phyloP scores from a whole-genome alignment of 2,329 filamentous ascomycete species.

The Alternaria dauci region DNA sequence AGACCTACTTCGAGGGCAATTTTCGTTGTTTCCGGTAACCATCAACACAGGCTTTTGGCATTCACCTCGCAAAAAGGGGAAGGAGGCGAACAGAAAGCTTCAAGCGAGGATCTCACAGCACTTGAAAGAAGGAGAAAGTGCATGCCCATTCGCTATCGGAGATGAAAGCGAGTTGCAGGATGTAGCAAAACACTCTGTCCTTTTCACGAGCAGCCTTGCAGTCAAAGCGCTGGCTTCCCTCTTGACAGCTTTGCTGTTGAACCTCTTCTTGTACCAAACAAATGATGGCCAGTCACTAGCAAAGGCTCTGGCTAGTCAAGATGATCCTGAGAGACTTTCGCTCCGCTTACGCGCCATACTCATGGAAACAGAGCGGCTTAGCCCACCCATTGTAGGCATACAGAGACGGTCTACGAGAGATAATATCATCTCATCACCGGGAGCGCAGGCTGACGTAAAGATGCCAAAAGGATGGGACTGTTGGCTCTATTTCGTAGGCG shows the following conservation, averaged over 20 bases:
- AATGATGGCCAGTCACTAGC: neutral
- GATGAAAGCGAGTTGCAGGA: neutral
- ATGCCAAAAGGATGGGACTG: constrained; percentile 3
- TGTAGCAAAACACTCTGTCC: constrained; percentile 1
- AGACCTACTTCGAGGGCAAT: constrained; percentile 2
- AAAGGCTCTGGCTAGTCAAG: neutral
- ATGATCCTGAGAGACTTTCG: neutral
- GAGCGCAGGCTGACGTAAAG: neutral
- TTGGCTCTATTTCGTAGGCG: constrained; percentile 2
- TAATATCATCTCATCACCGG: neutral
- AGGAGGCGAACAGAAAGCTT: constrained; percentile 1
- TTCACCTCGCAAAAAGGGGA: constrained; percentile 4
- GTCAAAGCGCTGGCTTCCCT: constrained; percentile 5
- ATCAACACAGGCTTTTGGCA: constrained; percentile 3
- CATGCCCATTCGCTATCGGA: neutral
- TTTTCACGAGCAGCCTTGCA: neutral
- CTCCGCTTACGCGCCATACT: neutral
- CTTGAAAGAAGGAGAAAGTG: too few species aligned
- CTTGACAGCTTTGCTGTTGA: neutral
- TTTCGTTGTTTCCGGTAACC: neutral
- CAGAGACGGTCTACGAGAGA: neutral
- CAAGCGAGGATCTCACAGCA: neutral
- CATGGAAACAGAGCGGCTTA: constrained; percentile 1
- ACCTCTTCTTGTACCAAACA: neutral
- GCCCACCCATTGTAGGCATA: neutral